These are phyloP conservation scores for Neoarthrinium moseri DNA, from an alignment of 2,329 filamentous ascomycete species.

Conservation along the genomic window DNA sequence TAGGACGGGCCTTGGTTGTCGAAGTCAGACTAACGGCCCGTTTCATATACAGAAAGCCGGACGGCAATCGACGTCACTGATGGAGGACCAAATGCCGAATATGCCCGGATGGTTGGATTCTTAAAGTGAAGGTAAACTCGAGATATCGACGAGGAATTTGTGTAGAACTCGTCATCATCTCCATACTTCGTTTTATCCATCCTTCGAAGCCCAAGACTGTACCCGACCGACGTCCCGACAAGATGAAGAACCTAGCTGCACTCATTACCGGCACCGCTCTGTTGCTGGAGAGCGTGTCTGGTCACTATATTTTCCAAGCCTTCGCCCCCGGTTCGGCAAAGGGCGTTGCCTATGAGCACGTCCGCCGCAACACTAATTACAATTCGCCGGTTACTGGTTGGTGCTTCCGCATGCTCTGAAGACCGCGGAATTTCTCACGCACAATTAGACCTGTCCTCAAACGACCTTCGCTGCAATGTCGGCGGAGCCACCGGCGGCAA, in stretches of 20 bases:
- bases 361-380: conserved; percentile 45
- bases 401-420: conserved; percentile 1
- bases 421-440: background rate
- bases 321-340: conserved; percentile 30
- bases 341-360: conserved; percentile 32
- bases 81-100: conserved; percentile 9
- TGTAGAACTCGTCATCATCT: too few species aligned
- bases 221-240: background rate
- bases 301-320: conserved; percentile 41
- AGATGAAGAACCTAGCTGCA: conserved; percentile 30
- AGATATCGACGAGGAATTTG: too few species aligned
- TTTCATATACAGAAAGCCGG: conserved; percentile 1
- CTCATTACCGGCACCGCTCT: conserved; percentile 27
- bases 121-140: too few species aligned
- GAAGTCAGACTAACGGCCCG: background rate
- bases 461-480: conserved; percentile 40
- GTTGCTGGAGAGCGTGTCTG: conserved; percentile 30
- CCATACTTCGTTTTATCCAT: too few species aligned
- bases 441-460: conserved; percentile 32
- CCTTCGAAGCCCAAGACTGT: too few species aligned
- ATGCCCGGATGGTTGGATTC: background rate
- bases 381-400: conserved; percentile 43
- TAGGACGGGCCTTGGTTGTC: too few species aligned
- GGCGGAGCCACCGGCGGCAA: conserved; percentile 31
- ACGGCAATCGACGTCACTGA: conserved; percentile 3